A percentile compares a stretch with the other conserved stretches of the same genome.
phyloP scores from a whole-genome alignment of 805 yeast genomes.

The Saccharomyces mikatae region DNA sequence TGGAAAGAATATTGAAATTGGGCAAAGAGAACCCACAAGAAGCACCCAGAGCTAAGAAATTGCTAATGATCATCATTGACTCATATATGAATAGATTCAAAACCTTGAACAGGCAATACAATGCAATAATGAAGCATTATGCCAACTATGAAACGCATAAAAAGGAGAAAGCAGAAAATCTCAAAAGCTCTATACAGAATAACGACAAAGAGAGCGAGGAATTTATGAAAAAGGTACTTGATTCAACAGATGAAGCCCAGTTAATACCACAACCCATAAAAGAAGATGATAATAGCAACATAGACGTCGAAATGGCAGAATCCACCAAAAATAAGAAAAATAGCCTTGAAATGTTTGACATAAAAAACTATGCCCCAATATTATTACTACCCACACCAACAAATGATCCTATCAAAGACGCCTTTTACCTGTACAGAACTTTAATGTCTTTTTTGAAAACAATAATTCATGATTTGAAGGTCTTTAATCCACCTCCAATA shows the following conservation, averaged over 20 bases:
- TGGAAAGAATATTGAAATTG: constrained; percentile 77
- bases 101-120: constrained; percentile 64
- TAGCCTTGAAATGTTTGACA: constrained; percentile 36
- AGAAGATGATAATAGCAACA: constrained; percentile 18
- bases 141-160: constrained; percentile 40
- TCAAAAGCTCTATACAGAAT: constrained; percentile 29
- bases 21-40: constrained; percentile 54
- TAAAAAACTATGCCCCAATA: constrained; percentile 50
- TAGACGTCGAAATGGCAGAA: constrained; percentile 9
- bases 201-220: constrained; percentile 34
- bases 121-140: constrained; percentile 56
- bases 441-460: constrained; percentile 85
- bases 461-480: constrained; percentile 78
- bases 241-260: constrained; percentile 7
- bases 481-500: constrained; percentile 76
- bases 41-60: constrained; percentile 55
- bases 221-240: constrained; percentile 25
- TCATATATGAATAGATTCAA: constrained; percentile 79
- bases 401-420: constrained; percentile 71
- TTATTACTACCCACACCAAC: constrained; percentile 42
- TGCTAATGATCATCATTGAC: constrained; percentile 78
- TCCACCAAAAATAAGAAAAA: constrained; percentile 4
- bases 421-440: constrained; percentile 79
- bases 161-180: constrained; percentile 37
- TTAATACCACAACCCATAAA: constrained; percentile 25